phyloP scores from a whole-genome alignment of 116 monocot species.

The Phalaenopsis hybrid region DNA sequence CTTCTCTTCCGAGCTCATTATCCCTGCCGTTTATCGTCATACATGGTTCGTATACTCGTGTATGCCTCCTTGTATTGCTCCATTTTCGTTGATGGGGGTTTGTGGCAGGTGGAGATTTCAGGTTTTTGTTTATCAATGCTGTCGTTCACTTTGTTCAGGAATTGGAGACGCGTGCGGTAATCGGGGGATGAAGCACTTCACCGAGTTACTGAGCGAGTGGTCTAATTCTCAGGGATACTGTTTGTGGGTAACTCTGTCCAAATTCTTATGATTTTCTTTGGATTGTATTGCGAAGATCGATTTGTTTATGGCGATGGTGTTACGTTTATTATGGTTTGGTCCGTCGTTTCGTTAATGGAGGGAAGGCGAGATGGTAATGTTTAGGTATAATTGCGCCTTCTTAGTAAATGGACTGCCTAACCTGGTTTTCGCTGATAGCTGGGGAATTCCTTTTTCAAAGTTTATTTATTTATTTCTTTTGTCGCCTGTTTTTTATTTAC shows the following conservation, averaged over 20 bases:
- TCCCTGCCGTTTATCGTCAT: constrained; percentile 74
- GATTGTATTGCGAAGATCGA: neutral
- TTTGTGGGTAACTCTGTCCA: constrained; percentile 40
- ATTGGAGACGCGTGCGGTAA: constrained; percentile 81
- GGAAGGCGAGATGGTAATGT: neutral
- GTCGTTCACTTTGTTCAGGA: constrained; percentile 26
- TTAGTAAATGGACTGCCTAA: neutral
- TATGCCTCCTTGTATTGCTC: neutral
- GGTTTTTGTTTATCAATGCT: neutral
- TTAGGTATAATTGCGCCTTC: neutral
- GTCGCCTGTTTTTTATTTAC: neutral
- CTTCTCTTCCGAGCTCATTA: constrained; percentile 18
- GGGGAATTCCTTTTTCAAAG: neutral
- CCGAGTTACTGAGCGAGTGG: constrained; percentile 56
- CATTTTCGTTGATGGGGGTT: neutral
- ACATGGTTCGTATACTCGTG: constrained; percentile 39
- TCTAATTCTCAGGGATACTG: constrained; percentile 69
- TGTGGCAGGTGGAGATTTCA: neutral
- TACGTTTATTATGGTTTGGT: neutral
- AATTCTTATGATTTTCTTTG: neutral
- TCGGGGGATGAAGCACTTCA: constrained; percentile 60
- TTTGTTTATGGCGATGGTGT: neutral
- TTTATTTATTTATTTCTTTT: neutral
- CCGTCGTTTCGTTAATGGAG: neutral
- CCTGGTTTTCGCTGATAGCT: neutral